A percentile compares a stretch with the other conserved stretches of the same genome.
Evolutionary conservation across 192 early-diverging fungal genomes (phyloP).

Genomic region (Glomus cerebriforme): DNA sequence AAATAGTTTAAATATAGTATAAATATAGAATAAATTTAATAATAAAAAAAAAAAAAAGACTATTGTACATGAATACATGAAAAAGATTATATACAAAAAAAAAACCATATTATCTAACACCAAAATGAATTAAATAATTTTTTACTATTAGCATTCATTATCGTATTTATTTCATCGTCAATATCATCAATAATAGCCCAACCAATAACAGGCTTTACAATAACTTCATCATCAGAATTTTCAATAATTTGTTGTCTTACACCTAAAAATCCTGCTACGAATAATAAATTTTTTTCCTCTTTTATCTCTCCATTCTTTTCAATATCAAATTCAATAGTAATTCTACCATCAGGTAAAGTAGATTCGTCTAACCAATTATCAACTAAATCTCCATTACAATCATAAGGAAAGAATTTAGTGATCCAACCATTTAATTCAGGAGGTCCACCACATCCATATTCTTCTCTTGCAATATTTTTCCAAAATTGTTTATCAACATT

Average conservation of each 20-base stretch:
- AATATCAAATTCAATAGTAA: not conserved
- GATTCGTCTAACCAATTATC: not conserved
- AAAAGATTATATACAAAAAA: no score
- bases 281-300: not conserved
- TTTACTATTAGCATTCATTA: not conserved
- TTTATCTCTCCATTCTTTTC: not conserved
- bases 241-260: conserved; percentile 7
- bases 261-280: conserved; percentile 15
- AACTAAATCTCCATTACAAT: not conserved
- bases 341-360: not conserved
- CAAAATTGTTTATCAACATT: conserved; percentile 25
- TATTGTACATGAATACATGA: no score
- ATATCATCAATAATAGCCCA: conserved; percentile 9
- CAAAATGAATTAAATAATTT: not conserved
- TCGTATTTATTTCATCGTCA: not conserved
- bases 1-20: no score
- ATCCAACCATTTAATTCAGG: conserved; percentile 10
- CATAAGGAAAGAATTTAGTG: conserved; percentile 17
- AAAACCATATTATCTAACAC: not conserved
- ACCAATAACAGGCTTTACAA: conserved; percentile 3
- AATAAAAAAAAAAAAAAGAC: no score
- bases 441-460: conserved; percentile 12
- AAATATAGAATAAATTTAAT: no score
- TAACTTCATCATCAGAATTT: not conserved
- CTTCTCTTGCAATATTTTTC: conserved; percentile 18